Conservation (phyloP, 805 yeast genomes). For the Kurtzmaniella fragi region DNA sequence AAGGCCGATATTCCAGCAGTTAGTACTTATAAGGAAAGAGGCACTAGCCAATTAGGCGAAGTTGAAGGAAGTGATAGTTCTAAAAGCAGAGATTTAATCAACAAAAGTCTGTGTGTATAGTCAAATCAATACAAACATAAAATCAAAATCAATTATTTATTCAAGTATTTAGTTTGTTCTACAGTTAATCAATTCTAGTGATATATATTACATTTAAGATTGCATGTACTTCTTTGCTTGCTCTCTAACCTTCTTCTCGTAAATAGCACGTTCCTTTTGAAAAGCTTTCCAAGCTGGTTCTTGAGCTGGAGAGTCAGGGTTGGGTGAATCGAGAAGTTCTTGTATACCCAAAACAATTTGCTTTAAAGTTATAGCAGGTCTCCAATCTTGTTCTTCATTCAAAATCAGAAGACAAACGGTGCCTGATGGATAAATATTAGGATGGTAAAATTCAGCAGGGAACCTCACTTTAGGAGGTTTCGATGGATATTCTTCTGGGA, state of each 20-base stretch:
- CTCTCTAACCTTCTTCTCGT: conserved; percentile 71
- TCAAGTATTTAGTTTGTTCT: neutral
- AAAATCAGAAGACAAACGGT: conserved; percentile 89
- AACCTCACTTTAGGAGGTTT: conserved; percentile 94
- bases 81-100: conserved; percentile 49
- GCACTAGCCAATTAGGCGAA: conserved; percentile 67
- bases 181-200: neutral
- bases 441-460: conserved; percentile 90
- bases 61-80: conserved; percentile 26
- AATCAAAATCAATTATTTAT: neutral
- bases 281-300: conserved; percentile 93
- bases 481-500: conserved; percentile 91
- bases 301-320: conserved; percentile 95
- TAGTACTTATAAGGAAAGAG: conserved; percentile 92
- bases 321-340: conserved; percentile 83
- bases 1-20: conserved; percentile 98
- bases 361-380: conserved; percentile 90
- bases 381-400: conserved; percentile 96
- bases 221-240: conserved; percentile 67
- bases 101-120: conserved; percentile 19
- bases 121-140: neutral
- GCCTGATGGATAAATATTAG: conserved; percentile 96
- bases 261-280: conserved; percentile 59
- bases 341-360: conserved; percentile 90
- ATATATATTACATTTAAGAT: neutral